Conservation (phyloP, 1,139 yeast species). For the Taiozyma onychis region DNA sequence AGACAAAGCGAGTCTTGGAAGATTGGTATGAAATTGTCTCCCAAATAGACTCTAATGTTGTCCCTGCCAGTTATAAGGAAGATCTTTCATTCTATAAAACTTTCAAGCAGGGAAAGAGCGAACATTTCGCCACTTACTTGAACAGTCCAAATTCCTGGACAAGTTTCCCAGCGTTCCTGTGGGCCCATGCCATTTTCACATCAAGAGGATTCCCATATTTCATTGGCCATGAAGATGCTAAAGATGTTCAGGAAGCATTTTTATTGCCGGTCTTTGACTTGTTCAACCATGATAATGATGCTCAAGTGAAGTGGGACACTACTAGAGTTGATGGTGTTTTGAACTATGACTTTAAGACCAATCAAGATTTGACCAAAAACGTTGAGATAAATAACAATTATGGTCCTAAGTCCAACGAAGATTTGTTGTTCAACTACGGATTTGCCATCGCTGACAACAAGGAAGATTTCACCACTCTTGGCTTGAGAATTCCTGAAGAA, state of each 20-base stretch:
- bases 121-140: slow-evolving; percentile 19
- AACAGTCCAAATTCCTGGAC: slow-evolving; percentile 41
- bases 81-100: slow-evolving; percentile 19
- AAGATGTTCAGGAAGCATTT: slow-evolving; percentile 50
- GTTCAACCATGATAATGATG: slow-evolving; percentile 60
- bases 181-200: slow-evolving; percentile 68
- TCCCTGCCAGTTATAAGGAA: slow-evolving; percentile 10
- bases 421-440: slow-evolving; percentile 53
- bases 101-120: slow-evolving; percentile 14
- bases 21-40: slow-evolving; percentile 24
- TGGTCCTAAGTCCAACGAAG: slow-evolving; percentile 84
- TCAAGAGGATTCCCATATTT: slow-evolving; percentile 77
- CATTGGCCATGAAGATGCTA: slow-evolving; percentile 28
- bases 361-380: slow-evolving; percentile 27
- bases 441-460: slow-evolving; percentile 58
- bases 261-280: slow-evolving; percentile 75
- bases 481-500: slow-evolving; percentile 41
- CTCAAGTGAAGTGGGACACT: slow-evolving; percentile 61
- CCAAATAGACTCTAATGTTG: slow-evolving; percentile 5
- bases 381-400: slow-evolving; percentile 69
- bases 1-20: slow-evolving; percentile 25
- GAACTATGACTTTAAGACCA: slow-evolving; percentile 31
- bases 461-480: slow-evolving; percentile 58
- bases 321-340: slow-evolving; percentile 16
- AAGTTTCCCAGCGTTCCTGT: slow-evolving; percentile 57